phyloP scores from a whole-genome alignment of 2,329 filamentous ascomycete species.

The Penicillium sp. region DNA sequence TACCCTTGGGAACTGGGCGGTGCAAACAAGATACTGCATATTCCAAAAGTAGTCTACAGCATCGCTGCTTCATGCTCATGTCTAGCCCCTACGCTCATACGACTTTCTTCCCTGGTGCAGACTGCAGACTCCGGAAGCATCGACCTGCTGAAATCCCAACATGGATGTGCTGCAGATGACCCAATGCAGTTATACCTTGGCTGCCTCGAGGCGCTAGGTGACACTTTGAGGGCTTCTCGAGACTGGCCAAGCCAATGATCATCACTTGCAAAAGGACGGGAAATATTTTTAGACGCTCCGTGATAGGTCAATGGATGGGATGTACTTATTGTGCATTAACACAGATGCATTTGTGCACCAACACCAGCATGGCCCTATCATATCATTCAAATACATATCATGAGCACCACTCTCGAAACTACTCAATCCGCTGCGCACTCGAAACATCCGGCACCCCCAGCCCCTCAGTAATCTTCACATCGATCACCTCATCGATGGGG shows the following conservation, averaged over 20 bases:
- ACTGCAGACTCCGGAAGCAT: background rate
- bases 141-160: background rate
- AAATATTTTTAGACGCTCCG: background rate
- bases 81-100: background rate
- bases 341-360: too few relatives aligned
- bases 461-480: constrained; percentile 61
- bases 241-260: background rate
- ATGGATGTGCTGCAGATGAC: constrained; percentile 10
- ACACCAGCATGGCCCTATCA: background rate
- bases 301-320: background rate
- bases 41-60: background rate
- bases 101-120: background rate
- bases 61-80: background rate
- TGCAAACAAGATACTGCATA: background rate
- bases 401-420: background rate
- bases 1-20: background rate
- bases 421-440: constrained; percentile 31
- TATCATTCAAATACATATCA: background rate
- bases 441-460: constrained; percentile 51
- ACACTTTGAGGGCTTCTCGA: background rate
- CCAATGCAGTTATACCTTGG: constrained; percentile 2
- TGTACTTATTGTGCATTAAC: background rate
- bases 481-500: constrained; percentile 61
- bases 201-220: background rate
- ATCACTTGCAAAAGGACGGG: background rate